Conservation (phyloP, 495 filamentous ascomycete species). For the Ascodesmis nigricans region DNA sequence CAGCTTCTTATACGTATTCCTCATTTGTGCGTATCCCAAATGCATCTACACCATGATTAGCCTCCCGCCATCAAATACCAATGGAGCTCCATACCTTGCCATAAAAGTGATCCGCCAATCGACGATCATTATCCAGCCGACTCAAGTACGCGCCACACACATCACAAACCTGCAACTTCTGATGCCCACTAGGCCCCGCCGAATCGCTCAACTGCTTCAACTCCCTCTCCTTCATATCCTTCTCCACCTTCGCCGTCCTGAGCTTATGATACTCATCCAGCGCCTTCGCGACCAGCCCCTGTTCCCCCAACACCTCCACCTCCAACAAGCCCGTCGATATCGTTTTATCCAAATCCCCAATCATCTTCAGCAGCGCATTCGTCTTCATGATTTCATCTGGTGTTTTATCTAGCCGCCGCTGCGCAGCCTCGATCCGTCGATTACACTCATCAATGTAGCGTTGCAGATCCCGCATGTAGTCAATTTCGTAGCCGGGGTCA, state of each 20-base stretch:
- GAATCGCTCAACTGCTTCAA: slow-evolving; percentile 83
- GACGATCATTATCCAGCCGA: slow-evolving; percentile 77
- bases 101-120: slow-evolving; percentile 92
- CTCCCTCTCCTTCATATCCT: slow-evolving; percentile 67
- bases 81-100: slow-evolving; percentile 36
- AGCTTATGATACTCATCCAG: slow-evolving; percentile 72
- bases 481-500: slow-evolving; percentile 68
- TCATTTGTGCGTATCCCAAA: slow-evolving; percentile 91
- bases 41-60: slow-evolving; percentile 42
- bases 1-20: slow-evolving; percentile 68
- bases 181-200: slow-evolving; percentile 75
- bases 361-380: slow-evolving; percentile 76
- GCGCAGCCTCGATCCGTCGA: slow-evolving; percentile 70
- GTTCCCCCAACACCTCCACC: slow-evolving; percentile 64
- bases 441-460: slow-evolving; percentile 95
- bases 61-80: not conserved
- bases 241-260: slow-evolving; percentile 53
- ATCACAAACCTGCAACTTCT: slow-evolving; percentile 96
- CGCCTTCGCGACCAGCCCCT: slow-evolving; percentile 55
- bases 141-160: slow-evolving; percentile 88
- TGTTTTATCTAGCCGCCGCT: slow-evolving; percentile 85
- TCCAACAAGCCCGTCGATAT: slow-evolving; percentile 71
- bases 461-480: slow-evolving; percentile 88
- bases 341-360: slow-evolving; percentile 54
- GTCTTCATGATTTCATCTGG: slow-evolving; percentile 94